phyloP scores from a whole-genome alignment of 257 asterid genomes.

The Solanum stenotomum region DNA sequence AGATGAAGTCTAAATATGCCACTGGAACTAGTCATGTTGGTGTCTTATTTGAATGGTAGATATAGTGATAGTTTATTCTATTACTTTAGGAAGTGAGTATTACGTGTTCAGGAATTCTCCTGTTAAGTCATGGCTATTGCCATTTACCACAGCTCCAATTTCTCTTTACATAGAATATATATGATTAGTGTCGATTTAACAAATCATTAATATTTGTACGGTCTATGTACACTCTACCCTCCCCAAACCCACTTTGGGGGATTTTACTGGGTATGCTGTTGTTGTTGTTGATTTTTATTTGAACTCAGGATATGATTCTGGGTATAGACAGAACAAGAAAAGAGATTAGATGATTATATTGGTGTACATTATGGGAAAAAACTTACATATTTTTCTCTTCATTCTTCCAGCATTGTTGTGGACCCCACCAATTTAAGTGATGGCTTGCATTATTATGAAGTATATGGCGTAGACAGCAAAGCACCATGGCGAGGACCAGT shows the following conservation, averaged over 20 bases:
- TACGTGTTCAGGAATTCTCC: background rate
- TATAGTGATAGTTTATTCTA: background rate
- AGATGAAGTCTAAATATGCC: background rate
- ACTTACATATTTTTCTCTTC: conserved; percentile 4
- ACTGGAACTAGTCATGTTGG: background rate
- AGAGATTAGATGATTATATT: background rate
- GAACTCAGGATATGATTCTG: background rate
- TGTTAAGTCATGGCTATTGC: background rate
- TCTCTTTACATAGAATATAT: background rate
- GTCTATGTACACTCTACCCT: no score
- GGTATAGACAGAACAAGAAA: background rate
- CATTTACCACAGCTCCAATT: background rate
- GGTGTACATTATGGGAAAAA: background rate
- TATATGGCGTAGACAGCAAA: conserved; percentile 71
- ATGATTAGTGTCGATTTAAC: background rate
- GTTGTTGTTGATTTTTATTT: background rate
- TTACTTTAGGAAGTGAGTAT: background rate
- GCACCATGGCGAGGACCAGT: conserved; percentile 99
- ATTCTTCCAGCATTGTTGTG: conserved; percentile 67
- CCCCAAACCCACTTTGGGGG: no score
- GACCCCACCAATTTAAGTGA: conserved; percentile 73
- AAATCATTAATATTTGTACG: background rate
- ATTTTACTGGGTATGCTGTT: no score
- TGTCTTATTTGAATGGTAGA: background rate
- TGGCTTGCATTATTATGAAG: conserved; percentile 94